Evolutionary conservation across 495 filamentous ascomycete genomes (phyloP), one percentile per base, ranked within the genome.

Genomic region (Penicillium desertorum): DNA sequence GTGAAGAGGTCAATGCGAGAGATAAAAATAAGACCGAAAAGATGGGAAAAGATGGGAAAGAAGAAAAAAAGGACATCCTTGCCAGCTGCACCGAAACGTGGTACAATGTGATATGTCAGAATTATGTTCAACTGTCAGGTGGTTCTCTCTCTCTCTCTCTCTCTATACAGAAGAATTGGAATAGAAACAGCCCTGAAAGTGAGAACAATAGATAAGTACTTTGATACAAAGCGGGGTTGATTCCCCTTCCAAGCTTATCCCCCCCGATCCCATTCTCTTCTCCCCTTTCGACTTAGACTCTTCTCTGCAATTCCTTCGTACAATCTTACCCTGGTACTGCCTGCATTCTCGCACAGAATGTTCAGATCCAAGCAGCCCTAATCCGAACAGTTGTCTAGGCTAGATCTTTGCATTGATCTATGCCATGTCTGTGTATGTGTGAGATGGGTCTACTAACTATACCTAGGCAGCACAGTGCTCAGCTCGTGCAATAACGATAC

Each of bases 81-180:
- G 64, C 44, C 43, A 44, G 55, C 56, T 63, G 65, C 62, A 68
- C 57, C 55, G 65, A 68, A 66, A 68, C 65, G 66, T 68, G 66
- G 61, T 63, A 68, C 66, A 63, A 53, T 51, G 51, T 68, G 65
- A 67, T 65, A 65, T 65, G 62, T 49, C 37, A 58, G 14, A 48
- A 30, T 2, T 6, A 22, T 25, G 23, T 20, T 19, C 23, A 14
- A n/a, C 14, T 50, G 45, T 49, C 29, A 49, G 29, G 46, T 47
- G 45, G n/a, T 3, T 17, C 1, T 5, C 14, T 46, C 22, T 23
- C 22, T 23, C 17, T 20, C 10, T 47, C 7, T 23, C 25, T 14
- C 16, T 20, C 7, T 1, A 12, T 8, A 17, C 0, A 19, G 14
- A 37, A 37, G 14, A 10, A 12, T 10, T 11, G 44, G 27, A 27